Evolutionary conservation across 1,139 yeast species (phyloP), one percentile per base, ranked within the genome.

Genomic region (Saccharomyces pastorianus): DNA sequence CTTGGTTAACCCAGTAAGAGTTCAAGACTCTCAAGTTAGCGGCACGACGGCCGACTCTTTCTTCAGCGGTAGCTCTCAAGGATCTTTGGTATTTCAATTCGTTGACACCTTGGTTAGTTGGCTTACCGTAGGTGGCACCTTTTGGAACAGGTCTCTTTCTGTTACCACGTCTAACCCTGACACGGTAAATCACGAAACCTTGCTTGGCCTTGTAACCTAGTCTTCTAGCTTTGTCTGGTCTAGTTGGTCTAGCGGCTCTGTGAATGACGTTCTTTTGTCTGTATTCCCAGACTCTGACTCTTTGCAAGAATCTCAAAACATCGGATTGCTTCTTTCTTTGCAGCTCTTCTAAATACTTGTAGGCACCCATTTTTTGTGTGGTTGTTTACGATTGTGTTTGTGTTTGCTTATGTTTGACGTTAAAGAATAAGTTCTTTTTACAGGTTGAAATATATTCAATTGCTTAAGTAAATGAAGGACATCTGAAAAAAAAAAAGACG

Each of bases 41-140:
- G 78, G 96, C 96, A 78, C 95, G 90, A 78, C 97, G 91, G 74
- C 97, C 99, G 73, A 91, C 96, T 84, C 98, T 90, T 83, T 93
- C 99, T 82, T 93, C 99, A 72, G 99, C 99, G 71, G 96, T 91
- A 70, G 96, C 82, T 80, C 96, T 89, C 78, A 89, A 83, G 65
- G 97, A 86, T 81, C 95, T 89, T 84, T 93, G 99, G 96, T 90
- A 91, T 84, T 93, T 93, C 83, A 93, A 88, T 80, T 93, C 97
- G 84, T 85, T 85, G 71, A 93, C 95, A 88, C 99, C 99, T 83
- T 89, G 96, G 96, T 93, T 93, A 83, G 99, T 93, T 85, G 99
- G 99, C 88, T 93, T 93, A 88, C 99, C 99, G 86, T 91, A 91
- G 76, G 98, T 93, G 73, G 97, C 98, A 88, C 99, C 99, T 93